These are phyloP conservation scores for Metarhizium sp. DNA, from an alignment of 2,329 filamentous ascomycete species.

Conservation along the genomic window DNA sequence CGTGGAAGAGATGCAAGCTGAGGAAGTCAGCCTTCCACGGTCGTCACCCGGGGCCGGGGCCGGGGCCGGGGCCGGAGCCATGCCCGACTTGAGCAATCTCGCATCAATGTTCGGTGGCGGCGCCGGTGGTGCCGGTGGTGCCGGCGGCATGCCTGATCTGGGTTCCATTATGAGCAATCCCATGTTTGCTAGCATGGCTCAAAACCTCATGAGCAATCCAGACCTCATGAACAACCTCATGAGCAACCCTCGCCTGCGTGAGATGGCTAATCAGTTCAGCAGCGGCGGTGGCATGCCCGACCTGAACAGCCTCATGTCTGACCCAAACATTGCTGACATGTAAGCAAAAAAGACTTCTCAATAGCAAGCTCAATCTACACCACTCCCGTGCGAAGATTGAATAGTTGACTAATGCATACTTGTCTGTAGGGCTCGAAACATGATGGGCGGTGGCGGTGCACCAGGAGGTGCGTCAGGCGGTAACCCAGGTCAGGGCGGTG, in stretches of 20 bases:
- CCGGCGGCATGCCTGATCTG: slow-evolving; percentile 81
- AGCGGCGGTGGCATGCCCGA: slow-evolving; percentile 83
- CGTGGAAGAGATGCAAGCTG: slow-evolving; percentile 66
- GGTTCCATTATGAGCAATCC: slow-evolving; percentile 88
- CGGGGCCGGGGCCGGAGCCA: slow-evolving; percentile 47
- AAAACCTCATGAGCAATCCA: slow-evolving; percentile 95
- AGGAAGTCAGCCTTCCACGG: slow-evolving; percentile 28
- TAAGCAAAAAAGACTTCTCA: slow-evolving; percentile 40
- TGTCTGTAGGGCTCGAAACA: slow-evolving; percentile 30
- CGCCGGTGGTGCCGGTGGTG: slow-evolving; percentile 49
- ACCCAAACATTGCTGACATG: slow-evolving; percentile 89
- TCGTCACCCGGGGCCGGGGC: slow-evolving; percentile 40
- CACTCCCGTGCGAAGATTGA: background rate
- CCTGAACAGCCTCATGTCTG: slow-evolving; percentile 75
- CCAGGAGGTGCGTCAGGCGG: slow-evolving; percentile 17
- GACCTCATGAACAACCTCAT: slow-evolving; percentile 86
- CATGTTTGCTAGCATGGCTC: slow-evolving; percentile 96
- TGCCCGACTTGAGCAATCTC: slow-evolving; percentile 62
- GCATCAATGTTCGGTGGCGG: slow-evolving; percentile 64
- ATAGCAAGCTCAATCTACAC: background rate
- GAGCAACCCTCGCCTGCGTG: slow-evolving; percentile 80
- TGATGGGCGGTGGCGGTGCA: slow-evolving; percentile 31
- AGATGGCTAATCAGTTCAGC: slow-evolving; percentile 78
- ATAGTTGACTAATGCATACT: background rate
- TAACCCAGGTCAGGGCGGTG: slow-evolving; percentile 10